Conservation (phyloP, 2,329 filamentous ascomycete species). For the Clarireedia hainanense region DNA sequence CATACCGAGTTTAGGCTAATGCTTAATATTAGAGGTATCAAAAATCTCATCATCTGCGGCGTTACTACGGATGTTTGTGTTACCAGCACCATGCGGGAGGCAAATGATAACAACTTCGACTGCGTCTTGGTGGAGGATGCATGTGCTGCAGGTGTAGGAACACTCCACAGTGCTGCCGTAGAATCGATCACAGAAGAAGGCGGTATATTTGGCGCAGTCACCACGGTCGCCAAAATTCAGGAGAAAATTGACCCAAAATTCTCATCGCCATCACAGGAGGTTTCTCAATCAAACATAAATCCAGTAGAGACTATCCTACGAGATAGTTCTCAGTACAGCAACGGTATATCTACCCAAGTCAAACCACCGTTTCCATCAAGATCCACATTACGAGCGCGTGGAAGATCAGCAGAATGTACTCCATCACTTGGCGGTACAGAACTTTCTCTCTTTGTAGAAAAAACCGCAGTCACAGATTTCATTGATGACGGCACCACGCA, state of each 20-base stretch:
- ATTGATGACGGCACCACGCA: background rate
- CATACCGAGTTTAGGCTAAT: conserved; percentile 33
- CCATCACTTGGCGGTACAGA: background rate
- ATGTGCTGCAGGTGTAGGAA: conserved; percentile 24
- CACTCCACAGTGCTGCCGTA: conserved; percentile 25
- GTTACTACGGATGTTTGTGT: conserved; percentile 33
- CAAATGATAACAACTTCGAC: conserved; percentile 29
- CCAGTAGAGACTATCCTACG: background rate
- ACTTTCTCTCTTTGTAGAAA: background rate
- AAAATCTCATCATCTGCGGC: conserved; percentile 28
- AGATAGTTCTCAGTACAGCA: no score
- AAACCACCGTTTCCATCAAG: no score
- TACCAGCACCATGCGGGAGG: conserved; percentile 30
- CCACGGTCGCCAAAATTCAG: conserved; percentile 5
- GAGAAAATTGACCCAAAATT: background rate
- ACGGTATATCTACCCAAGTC: no score
- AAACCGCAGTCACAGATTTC: background rate
- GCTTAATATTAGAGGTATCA: conserved; percentile 27
- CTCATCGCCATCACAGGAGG: background rate
- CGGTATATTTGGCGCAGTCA: conserved; percentile 31
- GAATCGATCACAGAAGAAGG: conserved; percentile 28
- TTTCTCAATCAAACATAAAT: background rate
- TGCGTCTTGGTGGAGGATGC: conserved; percentile 29
- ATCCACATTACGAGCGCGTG: background rate
- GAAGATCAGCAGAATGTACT: background rate